Evolutionary conservation across 805 yeast genomes (phyloP), one percentile per base, ranked within the genome.

Genomic region (Martiniozyma abietophila): DNA sequence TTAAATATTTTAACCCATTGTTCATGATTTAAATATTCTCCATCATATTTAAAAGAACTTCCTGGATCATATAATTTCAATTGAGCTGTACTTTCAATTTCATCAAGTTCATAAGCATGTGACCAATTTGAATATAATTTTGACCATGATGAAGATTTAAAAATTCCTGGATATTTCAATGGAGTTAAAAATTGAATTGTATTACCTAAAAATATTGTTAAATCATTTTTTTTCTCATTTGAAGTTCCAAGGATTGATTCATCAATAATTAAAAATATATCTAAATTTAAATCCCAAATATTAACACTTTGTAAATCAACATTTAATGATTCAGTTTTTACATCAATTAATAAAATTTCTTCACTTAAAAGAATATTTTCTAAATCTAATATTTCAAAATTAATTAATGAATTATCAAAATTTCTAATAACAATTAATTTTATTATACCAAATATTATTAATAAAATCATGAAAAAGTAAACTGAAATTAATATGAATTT

Each of bases 161-260:
- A 24, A 4, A 54, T 30, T 5, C 62, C 62, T 10, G 33, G 32
- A 29, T 56, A 58, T 8, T 31, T 43, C 27, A 59, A 33, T 2
- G 63, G 63, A 0, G 60, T 54, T 10, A 50, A 42, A 30, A 58
- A 53, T 27, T 35, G 36, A 3, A 44, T 30, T 0, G 54, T 38
- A 37, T 53, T 58, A 3, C 63, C 62, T 19, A 59, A 34, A n/a
- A 58, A 35, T 4, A 59, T 48, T 1, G 60, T 54, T 2, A 51
- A 29, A 11, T 11, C 19, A 25, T 8, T n/a, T 14, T 5, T 5
- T 8, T 18, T 32, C n/a, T 27, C 12, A 11, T 27, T 14, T 6
- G 24, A 19, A 8, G 16, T 18, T 8, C 5, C 21, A 9, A 17
- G 28, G 2, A 36, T 39, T 26, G 49, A 29, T 20, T 32, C 33